Conservation (phyloP, 2,329 filamentous ascomycete species). For the Plenodomus tracheiphilus region DNA sequence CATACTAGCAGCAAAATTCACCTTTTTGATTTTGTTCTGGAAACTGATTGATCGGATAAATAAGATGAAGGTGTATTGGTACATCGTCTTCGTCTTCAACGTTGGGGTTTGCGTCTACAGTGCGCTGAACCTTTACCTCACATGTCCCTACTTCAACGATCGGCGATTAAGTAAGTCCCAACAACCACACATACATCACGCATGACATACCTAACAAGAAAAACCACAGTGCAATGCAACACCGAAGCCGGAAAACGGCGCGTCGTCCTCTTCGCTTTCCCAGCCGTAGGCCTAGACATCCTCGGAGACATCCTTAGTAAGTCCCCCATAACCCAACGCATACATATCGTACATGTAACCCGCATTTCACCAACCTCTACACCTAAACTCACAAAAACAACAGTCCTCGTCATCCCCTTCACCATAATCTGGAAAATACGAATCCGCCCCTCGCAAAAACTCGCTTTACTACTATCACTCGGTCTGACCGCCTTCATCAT, state of each 20-base stretch:
- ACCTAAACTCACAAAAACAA: not conserved
- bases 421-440: slow-evolving; percentile 5
- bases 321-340: not conserved
- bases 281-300: too few species aligned
- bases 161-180: not conserved
- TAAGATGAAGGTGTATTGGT: not conserved
- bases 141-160: slow-evolving; percentile 1
- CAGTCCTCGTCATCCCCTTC: slow-evolving; percentile 8
- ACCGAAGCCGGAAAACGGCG: too few species aligned
- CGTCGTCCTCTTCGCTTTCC: too few species aligned
- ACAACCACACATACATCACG: too few species aligned
- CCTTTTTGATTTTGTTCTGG: slow-evolving; percentile 1
- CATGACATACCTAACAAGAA: too few species aligned
- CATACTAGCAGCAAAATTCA: not conserved
- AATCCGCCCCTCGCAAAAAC: slow-evolving; percentile 3
- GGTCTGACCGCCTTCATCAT: slow-evolving; percentile 7
- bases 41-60: slow-evolving; percentile 1
- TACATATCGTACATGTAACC: too few species aligned
- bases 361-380: too few species aligned
- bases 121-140: not conserved
- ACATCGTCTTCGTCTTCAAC: not conserved
- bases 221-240: too few species aligned
- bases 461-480: slow-evolving; percentile 4
- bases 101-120: not conserved
- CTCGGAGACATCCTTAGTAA: too few species aligned